Base-by-base conservation (phyloP, 2,329 filamentous ascomycete species). In the Phaeoacremonium minimum region DNA sequence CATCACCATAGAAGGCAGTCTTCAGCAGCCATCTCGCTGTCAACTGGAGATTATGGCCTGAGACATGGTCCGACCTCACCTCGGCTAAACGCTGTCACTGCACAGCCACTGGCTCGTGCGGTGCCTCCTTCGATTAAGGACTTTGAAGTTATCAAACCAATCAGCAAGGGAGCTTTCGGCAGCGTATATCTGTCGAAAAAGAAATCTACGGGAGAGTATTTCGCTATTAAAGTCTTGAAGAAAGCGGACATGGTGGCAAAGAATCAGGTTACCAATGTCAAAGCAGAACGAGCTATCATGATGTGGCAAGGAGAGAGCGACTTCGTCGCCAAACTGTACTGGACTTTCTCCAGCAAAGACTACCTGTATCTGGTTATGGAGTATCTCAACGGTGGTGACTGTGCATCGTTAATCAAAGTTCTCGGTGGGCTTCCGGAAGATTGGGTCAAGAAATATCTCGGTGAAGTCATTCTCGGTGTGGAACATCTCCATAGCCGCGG, bases 171-270 rank as follows among this genome's bases (percentile, higher is more conserved):
- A 33, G 93, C 93, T 4, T 98, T 98, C 59, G 93, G 93, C 5
- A 97, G 93, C 57, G 93, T 98, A 7, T 98, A 98, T 55, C 67
- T 98, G 19, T 91, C 93, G 1, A 98, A 97, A 67, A 98, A 98
- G 73, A 97, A 96, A 61, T 93, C 88, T 0, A 98, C 94, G 1
- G 91, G 90, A 31, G 93, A 98, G 53, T 98, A 98, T 60, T 98
- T 91, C 58, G 93, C 93, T 8, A 97, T 98, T 67, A 98, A 98
- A 57, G 93, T 97, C 2, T 63, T 98, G 41, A 97, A 97, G 58
- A 98, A 98, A 64, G 90, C 93, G n/a, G 93, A 98, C 69, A 98
- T 98, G 93, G 88, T 98, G 44, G 93, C 93, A 43, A 98, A 98
- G 64, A 98, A 98, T 58, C 93, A 98, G 58, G 90, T 98, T 49